Base-by-base conservation (phyloP, 2,329 filamentous ascomycete genomes). In the Ascochyta pisi region DNA sequence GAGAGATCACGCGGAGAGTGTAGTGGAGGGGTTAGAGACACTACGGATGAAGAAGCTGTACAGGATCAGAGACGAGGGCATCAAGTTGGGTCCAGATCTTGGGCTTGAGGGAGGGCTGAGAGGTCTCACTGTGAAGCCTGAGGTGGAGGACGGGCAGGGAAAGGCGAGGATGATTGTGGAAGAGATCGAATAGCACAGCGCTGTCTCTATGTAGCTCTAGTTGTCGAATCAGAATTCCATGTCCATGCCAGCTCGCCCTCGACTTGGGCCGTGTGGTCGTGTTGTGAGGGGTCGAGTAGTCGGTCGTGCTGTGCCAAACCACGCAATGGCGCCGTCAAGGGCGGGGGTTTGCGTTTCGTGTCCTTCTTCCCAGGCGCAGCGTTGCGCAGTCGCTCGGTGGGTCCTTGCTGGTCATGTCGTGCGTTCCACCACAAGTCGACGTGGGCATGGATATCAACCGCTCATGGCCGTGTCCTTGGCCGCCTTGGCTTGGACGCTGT, bases 11-110 rank as follows among this genome's bases (percentile, higher is more conserved):
- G 88, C 88, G 2, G 77, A 76, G 29, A 87, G 87, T 63, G 86
- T 88, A n/a, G 71, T 86, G 10, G 89, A 91, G 69, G 88, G 84
- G 44, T 68, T 92, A 57, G 82, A 87, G 62, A 84, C 82, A 54
- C 88, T 85, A 84, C 80, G 82, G 54, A 74, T 88, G 70, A 80
- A 82, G 50, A 78, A 73, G 48, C 61, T 86, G 51, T 69, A 85
- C 38, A 80, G 78, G 23, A 59, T 75, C 22, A 64, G 61, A 47
- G 66, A 69, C 10, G 62, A 68, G 45, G 63, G 66, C 7, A 15
- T 66, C 13, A 57, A 38, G 39, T 34, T 71, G 13, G 61, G 64
- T 10, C 50, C 57, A 6, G 57, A 71, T 61, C 61, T 77, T 38
- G 62, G 68, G 40, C 64, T 78, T n/a, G 65, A 64, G 49, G 68